Evolutionary conservation across 228 moss, liverwort and hornwort genomes (phyloP), one percentile per base, ranked within the genome.

Genomic region (Sphagnum magellanicum): DNA sequence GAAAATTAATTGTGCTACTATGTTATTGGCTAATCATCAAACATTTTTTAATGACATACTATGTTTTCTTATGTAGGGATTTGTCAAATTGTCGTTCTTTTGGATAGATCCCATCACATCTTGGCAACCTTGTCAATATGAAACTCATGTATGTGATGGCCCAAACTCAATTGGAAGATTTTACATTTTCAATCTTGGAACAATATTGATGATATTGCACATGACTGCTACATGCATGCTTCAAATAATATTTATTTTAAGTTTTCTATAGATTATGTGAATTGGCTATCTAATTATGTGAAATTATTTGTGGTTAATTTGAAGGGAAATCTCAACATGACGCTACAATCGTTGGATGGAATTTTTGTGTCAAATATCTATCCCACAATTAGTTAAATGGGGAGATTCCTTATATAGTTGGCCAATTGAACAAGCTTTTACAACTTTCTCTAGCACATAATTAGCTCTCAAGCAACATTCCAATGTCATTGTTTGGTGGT

Each of bases 71-170:
- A 60, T 79, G 66, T 70, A 85, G 85, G 70, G 78, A 85, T 68
- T 65, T 85, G 59, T 85, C 81, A 6, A 85, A 77, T 51, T 85
- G 85, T 52, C 79, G 81, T 52, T 74, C 81, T 9, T 73, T 76
- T 72, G 81, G 79, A 63, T 65, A 15, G 6, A 85, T 85, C 59
- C 85, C 85, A 50, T 5, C 32, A 52, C 51, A 8, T 65, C 46
- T 85, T 51, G 79, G 81, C 4, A 46, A 68, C 2, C 55, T 85
- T 62, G 53, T 12, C 53, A 55, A 55, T 55, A 12, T 55, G 53
- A 55, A 55, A 55, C 53, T 12, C 50, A 51, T 16, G 51, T 62
- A 62, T 62, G 61, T 62, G 11, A 65, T 47, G 4, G 48, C 14
- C 49, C 48, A 6, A 6, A 47, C 64, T 65, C 49, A 11, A 6